Conservation (phyloP, 1,284 basidiomycete genomes). For the Cerrena zonata region DNA sequence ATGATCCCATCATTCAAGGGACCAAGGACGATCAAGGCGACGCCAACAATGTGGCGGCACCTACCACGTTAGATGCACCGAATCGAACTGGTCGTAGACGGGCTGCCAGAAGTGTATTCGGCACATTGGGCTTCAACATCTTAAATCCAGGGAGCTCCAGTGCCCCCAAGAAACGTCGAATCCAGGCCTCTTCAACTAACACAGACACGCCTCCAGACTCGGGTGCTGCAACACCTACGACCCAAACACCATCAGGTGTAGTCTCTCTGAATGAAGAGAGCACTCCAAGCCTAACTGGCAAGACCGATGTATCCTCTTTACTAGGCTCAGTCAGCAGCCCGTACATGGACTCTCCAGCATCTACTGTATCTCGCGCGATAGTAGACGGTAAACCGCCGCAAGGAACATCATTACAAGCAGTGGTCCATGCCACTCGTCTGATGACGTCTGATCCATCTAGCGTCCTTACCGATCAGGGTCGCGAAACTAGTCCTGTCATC, state of each 20-base stretch:
- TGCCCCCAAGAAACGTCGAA: slow-evolving; percentile 26
- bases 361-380: slow-evolving; percentile 15
- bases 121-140: slow-evolving; percentile 62
- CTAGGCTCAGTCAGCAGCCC: slow-evolving; percentile 13
- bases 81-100: slow-evolving; percentile 33
- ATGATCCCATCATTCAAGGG: background rate
- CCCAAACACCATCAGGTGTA: background rate
- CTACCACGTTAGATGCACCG: slow-evolving; percentile 14
- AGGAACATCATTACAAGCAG: slow-evolving; percentile 65
- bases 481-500: slow-evolving; percentile 56
- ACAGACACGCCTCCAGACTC: background rate
- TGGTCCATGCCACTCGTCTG: slow-evolving; percentile 80
- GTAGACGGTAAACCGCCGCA: slow-evolving; percentile 38
- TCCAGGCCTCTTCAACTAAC: slow-evolving; percentile 8
- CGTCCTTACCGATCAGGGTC: slow-evolving; percentile 64
- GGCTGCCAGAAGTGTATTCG: slow-evolving; percentile 56
- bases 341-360: slow-evolving; percentile 11
- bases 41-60: slow-evolving; percentile 5
- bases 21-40: slow-evolving; percentile 10
- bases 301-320: background rate
- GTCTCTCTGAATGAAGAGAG: background rate
- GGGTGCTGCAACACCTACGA: background rate
- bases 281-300: background rate
- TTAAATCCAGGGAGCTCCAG: slow-evolving; percentile 41
- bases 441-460: slow-evolving; percentile 78